Percentiles rank a stretch among this genome's conserved stretches.
phyloP scores from a whole-genome alignment of 1,284 basidiomycete genomes.

The Somion occarium region DNA sequence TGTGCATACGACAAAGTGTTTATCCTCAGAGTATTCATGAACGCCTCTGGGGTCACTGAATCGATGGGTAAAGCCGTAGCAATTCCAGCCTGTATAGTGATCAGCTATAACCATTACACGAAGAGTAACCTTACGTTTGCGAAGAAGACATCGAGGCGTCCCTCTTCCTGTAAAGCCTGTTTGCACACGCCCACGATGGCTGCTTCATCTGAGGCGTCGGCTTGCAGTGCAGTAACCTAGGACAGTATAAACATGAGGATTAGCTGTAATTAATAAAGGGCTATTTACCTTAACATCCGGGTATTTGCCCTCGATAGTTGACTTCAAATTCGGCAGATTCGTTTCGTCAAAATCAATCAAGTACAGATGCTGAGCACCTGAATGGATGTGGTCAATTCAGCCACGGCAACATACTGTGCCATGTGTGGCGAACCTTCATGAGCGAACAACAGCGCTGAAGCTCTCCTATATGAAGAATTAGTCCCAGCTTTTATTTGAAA shows the following conservation, averaged over 20 bases:
- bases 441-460: constrained; percentile 71
- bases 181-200: constrained; percentile 69
- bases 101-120: background rate
- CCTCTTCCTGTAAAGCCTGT: constrained; percentile 74
- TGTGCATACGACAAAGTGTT: constrained; percentile 75
- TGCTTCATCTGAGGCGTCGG: constrained; percentile 81
- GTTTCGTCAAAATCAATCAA: constrained; percentile 73
- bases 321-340: constrained; percentile 70
- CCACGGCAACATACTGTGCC: too few relatives aligned
- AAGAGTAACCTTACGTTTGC: constrained; percentile 64
- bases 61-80: constrained; percentile 43
- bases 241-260: constrained; percentile 8
- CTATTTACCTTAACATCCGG: constrained; percentile 71
- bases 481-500: too few relatives aligned
- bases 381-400: background rate
- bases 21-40: constrained; percentile 74
- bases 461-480: constrained; percentile 47
- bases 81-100: constrained; percentile 53
- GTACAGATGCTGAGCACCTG: constrained; percentile 83
- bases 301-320: constrained; percentile 64
- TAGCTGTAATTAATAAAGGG: background rate
- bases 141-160: constrained; percentile 88
- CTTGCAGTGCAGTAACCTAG: constrained; percentile 70
- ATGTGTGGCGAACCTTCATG: constrained; percentile 74
- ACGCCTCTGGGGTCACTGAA: constrained; percentile 60